Evolutionary conservation across 139 green algal genomes (phyloP), one percentile per base, ranked within the genome.

Genomic region (Chlorella sorokiniana): DNA sequence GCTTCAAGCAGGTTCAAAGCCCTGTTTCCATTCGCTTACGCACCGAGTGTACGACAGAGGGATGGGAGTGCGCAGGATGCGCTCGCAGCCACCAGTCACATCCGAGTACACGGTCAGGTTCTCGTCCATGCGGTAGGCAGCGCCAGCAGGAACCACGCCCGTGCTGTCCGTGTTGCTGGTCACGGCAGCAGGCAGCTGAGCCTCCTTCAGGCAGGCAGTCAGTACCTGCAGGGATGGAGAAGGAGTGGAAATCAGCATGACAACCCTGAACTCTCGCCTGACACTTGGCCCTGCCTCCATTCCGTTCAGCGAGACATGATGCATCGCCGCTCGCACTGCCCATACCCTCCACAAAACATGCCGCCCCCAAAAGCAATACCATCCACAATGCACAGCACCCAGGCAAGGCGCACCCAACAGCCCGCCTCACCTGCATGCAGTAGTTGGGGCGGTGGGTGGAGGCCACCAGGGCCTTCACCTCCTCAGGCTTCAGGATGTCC

Each of bases 31-130:
- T 16, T 56, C 48, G n/a, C n/a, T n/a, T n/a, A n/a, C n/a, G n/a
- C 56, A 65, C 56, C 56, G 73, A 38, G 73, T 79, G 73, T 79
- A 79, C 52, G 81, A 89, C 45, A 93, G 83, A 3, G 94, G 94
- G 65, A 97, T 95, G 76, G 94, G 94, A 2, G 93, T 95, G 51
- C 82, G 86, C 65, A 95, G 84, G 62, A 97, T 88, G 31, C 94
- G 87, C 89, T 95, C 92, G 84, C 91, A 95, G 56, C 76, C 83
- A 37, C 92, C 92, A 0, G 91, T 76, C 18, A 85, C 78, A 70
- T 95, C 78, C 42, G 93, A 84, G 73, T 93, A 93, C 85, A 88
- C 86, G 56, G 90, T 92, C 37, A 95, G 65, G 79, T 94, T 93
- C 69, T 88, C 84, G 38, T 86, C 76, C 90, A 93, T 76, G 61